Evolutionary conservation across 2,329 filamentous ascomycete species (phyloP), one percentile per base, ranked within the genome.

Genomic region (Fusarium ramigenum): DNA sequence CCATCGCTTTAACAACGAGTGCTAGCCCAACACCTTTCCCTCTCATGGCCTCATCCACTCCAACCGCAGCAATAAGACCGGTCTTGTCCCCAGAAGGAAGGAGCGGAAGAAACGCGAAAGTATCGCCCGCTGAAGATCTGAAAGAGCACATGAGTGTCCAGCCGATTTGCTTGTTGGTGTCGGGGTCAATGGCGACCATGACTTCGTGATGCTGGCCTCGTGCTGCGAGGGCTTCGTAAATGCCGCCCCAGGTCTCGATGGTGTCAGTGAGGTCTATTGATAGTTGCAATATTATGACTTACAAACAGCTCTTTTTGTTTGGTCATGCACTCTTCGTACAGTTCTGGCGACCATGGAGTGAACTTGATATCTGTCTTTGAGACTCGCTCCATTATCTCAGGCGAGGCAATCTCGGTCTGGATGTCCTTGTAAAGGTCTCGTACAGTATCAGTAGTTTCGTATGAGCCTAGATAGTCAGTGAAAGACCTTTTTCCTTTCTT

Each of bases 131-230:
- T 4, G 70, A 40, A 0, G 72, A 32, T 0, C 52, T 52, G 8
- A 50, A 60, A 2, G 75, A 76, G 44, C 69, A 76, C 75, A 78
- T 78, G 1, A 77, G 56, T 0, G 76, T 76, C 76, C 76, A 78
- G 19, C 76, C 76, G 12, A 78, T 67, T 25, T 78, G 76, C 16
- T 63, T 65, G 2, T 77, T 75, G 2, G 72, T 78, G 1, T 77
- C 74, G 0, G 76, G 66, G 4, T 78, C 74, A 4, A 77, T 72
- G 8, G 76, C 76, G 5, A 78, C 76, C 50, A 78, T 43, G 0
- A 69, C 72, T 60, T 78, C 64, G 3, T 75, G 54, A 5, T 76
- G 64, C 19, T 78, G 72, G 3, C 54, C 53, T 2, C 57, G 60
- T 2, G 58, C 58, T 14, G 76, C 76, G 12, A 77, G 44, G 9